A percentile compares a stretch with the other conserved stretches of the same genome.
These are phyloP conservation scores for Candida jianshihensis DNA, from an alignment of 805 yeast genomes.

Conservation along the genomic window DNA sequence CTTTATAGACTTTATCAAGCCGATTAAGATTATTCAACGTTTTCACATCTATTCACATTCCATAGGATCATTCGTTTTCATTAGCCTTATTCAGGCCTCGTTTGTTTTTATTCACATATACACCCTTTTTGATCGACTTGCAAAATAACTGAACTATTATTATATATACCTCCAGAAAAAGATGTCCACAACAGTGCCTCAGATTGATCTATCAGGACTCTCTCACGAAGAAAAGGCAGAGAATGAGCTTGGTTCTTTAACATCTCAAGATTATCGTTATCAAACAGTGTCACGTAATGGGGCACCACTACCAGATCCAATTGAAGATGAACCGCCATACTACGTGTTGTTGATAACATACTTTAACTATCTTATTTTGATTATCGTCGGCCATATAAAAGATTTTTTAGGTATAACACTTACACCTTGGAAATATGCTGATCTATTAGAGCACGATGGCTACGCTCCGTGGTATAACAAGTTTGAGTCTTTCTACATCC, in stretches of 20 bases:
- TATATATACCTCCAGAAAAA: neutral
- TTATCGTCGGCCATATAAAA: slow-evolving; percentile 82
- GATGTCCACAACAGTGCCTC: slow-evolving; percentile 22
- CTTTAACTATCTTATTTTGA: slow-evolving; percentile 73
- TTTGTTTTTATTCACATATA: too few species aligned
- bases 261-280: slow-evolving; percentile 58
- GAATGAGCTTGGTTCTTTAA: slow-evolving; percentile 66
- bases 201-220: slow-evolving; percentile 26
- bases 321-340: slow-evolving; percentile 82
- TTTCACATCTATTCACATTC: too few species aligned
- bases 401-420: slow-evolving; percentile 81
- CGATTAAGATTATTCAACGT: too few species aligned
- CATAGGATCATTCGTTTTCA: too few species aligned
- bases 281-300: slow-evolving; percentile 49
- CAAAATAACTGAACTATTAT: too few species aligned
- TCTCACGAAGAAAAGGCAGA: slow-evolving; percentile 37
- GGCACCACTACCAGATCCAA: slow-evolving; percentile 52
- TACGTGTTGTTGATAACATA: slow-evolving; percentile 75
- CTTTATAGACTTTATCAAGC: too few species aligned
- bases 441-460: slow-evolving; percentile 74
- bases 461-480: slow-evolving; percentile 94
- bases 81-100: too few species aligned
- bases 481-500: slow-evolving; percentile 87
- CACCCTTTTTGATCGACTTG: too few species aligned
- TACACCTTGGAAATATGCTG: slow-evolving; percentile 55